These are phyloP conservation scores for Narthecium ossifragum DNA, from an alignment of 106 monocot species.

Conservation along the genomic window DNA sequence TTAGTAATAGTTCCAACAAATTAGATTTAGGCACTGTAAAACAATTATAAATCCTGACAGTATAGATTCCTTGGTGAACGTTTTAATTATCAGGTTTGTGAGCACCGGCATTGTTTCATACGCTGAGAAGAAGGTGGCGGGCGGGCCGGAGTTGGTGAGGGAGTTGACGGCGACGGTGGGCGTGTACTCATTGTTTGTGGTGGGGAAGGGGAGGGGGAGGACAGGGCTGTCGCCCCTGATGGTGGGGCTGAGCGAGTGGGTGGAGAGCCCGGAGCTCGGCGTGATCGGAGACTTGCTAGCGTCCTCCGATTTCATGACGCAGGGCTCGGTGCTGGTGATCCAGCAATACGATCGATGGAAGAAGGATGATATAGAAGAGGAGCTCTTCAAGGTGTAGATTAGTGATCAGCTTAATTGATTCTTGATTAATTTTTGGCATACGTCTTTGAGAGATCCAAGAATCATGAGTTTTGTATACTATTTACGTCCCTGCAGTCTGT, in stretches of 20 bases:
- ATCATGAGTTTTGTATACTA: too few relatives aligned
- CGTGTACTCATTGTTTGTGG: conserved; percentile 43
- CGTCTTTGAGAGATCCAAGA: too few relatives aligned
- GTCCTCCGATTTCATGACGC: conserved; percentile 13
- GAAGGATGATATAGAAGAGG: background rate
- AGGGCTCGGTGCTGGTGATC: conserved; percentile 16
- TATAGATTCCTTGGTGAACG: too few relatives aligned
- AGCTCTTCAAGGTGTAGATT: too few relatives aligned
- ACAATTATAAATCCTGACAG: too few relatives aligned
- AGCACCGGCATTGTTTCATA: background rate
- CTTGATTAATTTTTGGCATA: too few relatives aligned
- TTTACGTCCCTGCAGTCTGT: too few relatives aligned
- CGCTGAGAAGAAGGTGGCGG: background rate
- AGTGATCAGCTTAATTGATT: too few relatives aligned
- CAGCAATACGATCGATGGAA: conserved; percentile 6
- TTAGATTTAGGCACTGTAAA: too few relatives aligned
- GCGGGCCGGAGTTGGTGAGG: conserved; percentile 24
- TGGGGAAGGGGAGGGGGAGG: conserved; percentile 28
- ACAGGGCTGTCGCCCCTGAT: conserved; percentile 16
- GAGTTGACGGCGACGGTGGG: conserved; percentile 29
- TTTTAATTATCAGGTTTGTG: background rate
- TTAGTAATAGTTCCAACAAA: too few relatives aligned
- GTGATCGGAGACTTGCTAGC: conserved; percentile 14
- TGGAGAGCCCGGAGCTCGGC: conserved; percentile 28
- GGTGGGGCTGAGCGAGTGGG: conserved; percentile 21